Percentiles rank a stretch among this genome's conserved stretches.
Conservation (phyloP, 2,329 filamentous ascomycete genomes). For the Trichoderma sp. region DNA sequence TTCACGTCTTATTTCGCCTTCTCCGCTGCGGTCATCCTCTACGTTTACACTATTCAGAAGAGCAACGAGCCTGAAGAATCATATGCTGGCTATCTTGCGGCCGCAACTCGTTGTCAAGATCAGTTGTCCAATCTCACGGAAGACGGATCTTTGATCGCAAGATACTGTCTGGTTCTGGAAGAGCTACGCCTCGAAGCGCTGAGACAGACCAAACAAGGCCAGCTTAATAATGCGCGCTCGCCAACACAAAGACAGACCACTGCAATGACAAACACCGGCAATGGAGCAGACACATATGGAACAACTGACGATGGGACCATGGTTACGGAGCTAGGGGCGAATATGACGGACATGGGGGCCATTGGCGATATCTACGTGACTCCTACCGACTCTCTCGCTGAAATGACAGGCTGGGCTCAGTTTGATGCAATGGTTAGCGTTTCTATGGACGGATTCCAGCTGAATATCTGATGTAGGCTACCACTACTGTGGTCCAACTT, state of each 20-base stretch:
- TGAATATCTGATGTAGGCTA: not conserved
- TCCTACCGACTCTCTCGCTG: constrained; percentile 1
- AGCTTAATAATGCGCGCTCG: not conserved
- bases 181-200: constrained; percentile 8
- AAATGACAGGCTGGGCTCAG: constrained; percentile 17
- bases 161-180: constrained; percentile 7
- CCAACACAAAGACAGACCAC: not conserved
- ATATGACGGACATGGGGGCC: constrained; percentile 10
- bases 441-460: constrained; percentile 10
- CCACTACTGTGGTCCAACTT: too few species aligned
- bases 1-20: constrained; percentile 15
- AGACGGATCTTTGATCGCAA: not conserved
- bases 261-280: not conserved
- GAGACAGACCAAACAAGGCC: constrained; percentile 7
- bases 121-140: constrained; percentile 7
- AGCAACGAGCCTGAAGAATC: constrained; percentile 3
- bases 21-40: constrained; percentile 1
- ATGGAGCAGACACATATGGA: not conserved
- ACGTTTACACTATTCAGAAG: constrained; percentile 14
- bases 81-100: not conserved
- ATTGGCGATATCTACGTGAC: constrained; percentile 18
- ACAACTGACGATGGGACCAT: not conserved
- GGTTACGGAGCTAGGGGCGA: not conserved
- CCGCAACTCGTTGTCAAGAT: constrained; percentile 9
- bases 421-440: constrained; percentile 17